phyloP scores from a whole-genome alignment of 129 eudicot species.

The Erigeron canadensis region DNA sequence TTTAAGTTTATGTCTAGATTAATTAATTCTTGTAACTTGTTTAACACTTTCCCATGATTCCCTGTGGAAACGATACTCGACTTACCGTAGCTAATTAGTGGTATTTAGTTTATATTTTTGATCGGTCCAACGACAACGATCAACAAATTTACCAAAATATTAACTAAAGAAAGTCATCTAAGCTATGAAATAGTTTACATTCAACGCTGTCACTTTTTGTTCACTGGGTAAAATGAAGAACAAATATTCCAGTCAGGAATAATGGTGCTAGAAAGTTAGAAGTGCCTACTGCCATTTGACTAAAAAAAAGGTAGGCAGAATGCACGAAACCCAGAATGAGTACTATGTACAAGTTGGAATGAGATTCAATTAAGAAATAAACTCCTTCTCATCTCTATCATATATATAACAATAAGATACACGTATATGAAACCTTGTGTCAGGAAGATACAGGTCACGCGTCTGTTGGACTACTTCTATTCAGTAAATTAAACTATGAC shows the following conservation, averaged over 20 bases:
- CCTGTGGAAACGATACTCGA: too few relatives aligned
- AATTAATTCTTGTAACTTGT: too few relatives aligned
- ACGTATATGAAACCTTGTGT: conserved; percentile 5
- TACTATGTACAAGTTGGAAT: not conserved
- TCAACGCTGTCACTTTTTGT: not conserved
- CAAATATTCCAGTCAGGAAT: not conserved
- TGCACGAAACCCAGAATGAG: too few relatives aligned
- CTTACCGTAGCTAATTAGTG: too few relatives aligned
- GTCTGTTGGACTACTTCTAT: conserved; percentile 5
- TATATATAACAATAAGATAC: not conserved
- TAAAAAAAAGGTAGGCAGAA: not conserved
- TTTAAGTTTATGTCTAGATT: too few relatives aligned
- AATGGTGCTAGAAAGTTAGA: not conserved
- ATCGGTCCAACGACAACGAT: too few relatives aligned
- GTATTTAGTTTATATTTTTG: too few relatives aligned
- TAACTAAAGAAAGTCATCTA: not conserved
- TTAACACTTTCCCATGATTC: too few relatives aligned
- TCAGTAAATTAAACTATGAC: not conserved
- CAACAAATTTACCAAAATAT: not conserved
- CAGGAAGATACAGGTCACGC: conserved; percentile 7
- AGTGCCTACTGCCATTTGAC: not conserved
- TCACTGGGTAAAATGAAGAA: not conserved
- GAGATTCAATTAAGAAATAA: not conserved
- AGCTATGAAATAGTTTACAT: not conserved
- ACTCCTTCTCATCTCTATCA: not conserved